A percentile compares a stretch with the other conserved stretches of the same genome.
Evolutionary conservation across 345 rosid genomes (phyloP).

Genomic region (Citrus maxima): DNA sequence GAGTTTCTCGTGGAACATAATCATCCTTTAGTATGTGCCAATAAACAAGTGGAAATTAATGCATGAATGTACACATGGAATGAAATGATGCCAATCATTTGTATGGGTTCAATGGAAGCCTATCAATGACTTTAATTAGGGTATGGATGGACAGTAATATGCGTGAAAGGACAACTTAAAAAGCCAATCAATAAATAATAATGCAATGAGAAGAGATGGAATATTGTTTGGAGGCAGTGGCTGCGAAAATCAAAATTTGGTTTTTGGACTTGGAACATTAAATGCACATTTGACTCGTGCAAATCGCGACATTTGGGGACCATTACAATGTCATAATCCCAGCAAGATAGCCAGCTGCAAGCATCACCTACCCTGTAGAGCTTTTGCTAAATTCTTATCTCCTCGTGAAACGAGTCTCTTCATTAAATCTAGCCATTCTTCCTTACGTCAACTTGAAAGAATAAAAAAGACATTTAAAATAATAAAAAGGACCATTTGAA

Average conservation of each 20-base stretch:
- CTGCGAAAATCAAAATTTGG: neutral
- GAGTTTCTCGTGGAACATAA: too few relatives aligned
- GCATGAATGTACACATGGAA: neutral
- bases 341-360: too few relatives aligned
- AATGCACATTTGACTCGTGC: slow-evolving; percentile 8
- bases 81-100: neutral
- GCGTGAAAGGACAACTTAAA: neutral
- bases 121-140: neutral
- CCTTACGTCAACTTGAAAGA: too few relatives aligned
- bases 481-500: too few relatives aligned
- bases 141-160: neutral
- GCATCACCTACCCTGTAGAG: too few relatives aligned
- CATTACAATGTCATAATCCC: neutral
- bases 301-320: neutral
- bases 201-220: neutral
- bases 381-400: too few relatives aligned
- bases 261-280: neutral
- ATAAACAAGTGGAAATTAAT: neutral
- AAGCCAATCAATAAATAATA: neutral
- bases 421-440: too few relatives aligned
- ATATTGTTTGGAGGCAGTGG: neutral
- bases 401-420: too few relatives aligned
- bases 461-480: too few relatives aligned
- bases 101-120: neutral
- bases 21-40: neutral